Evolutionary conservation across 305 asterid genomes (phyloP), one percentile per base, ranked within the genome.

Genomic region (Fraxinus nigra): DNA sequence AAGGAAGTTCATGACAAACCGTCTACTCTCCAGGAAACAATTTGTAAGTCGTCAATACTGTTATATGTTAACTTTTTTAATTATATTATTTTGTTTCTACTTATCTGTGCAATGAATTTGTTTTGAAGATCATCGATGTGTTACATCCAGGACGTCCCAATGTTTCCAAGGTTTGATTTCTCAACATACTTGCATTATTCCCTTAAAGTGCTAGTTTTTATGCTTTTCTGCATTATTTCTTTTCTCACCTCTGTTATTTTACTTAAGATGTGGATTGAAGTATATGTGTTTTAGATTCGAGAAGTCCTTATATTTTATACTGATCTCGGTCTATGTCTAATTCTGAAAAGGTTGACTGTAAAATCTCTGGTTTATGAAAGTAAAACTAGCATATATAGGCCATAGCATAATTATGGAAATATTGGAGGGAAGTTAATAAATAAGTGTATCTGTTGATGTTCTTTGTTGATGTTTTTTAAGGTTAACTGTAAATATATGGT

Each of bases 61-160:
- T 20, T 8, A 20, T 24, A 22, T 7, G 14, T 61, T 22, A 24
- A 61, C 10, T 22, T 61, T 61, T n/a, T 20, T 7, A 61, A 5
- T 61, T 61, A 9, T 61, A 7, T 7, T 24, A 9, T 61, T 61
- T 61, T n/a, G 4, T 61, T 61, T 61, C 33, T 24, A 13, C 30
- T 13, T 61, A 20, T 61, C 10, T 24, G 10, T 22, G 18, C 13
- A 7, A 28, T 61, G 72, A n/a, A n/a, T 61, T 61, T 37, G 22
- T 69, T 43, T 51, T 75, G 72, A 20, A 84, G 86, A 8, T 84
- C 65, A 77, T 84, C 59, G 84, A 84, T 84, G 87, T 80, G 16
- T 80, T 84, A 48, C 87, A 84, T 81, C 87, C 87, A 13, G 87
- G 87, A 70, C 78, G 87, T 35, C 73, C 87, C 11, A 84, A 84